Conservation (phyloP, 2,329 filamentous ascomycete genomes). For the Periglandula ipomoeae region DNA sequence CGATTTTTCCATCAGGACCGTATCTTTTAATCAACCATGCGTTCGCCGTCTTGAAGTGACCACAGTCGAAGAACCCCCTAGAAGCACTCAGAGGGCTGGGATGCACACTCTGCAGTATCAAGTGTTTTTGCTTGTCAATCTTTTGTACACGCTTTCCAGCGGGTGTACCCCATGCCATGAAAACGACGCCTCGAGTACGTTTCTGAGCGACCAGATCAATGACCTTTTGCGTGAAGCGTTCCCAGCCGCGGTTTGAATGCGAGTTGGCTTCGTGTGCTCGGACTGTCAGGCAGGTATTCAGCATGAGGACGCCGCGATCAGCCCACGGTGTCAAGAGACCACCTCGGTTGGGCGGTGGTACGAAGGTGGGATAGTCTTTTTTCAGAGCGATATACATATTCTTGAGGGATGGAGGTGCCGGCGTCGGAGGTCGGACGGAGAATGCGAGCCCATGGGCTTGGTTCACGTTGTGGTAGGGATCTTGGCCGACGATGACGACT, state of each 20-base stretch:
- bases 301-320: conserved; percentile 79
- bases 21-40: conserved; percentile 76
- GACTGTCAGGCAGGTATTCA: conserved; percentile 94
- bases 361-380: conserved; percentile 79
- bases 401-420: conserved; percentile 77
- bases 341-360: conserved; percentile 62
- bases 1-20: conserved; percentile 69
- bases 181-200: conserved; percentile 75
- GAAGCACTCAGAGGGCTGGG: conserved; percentile 85
- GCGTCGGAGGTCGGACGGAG: conserved; percentile 82
- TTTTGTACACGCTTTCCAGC: conserved; percentile 71
- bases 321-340: conserved; percentile 91
- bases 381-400: conserved; percentile 90
- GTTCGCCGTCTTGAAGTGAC: conserved; percentile 74
- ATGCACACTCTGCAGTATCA: conserved; percentile 80
- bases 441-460: conserved; percentile 96
- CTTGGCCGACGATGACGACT: conserved; percentile 88
- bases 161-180: conserved; percentile 85
- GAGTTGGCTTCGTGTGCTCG: conserved; percentile 80
- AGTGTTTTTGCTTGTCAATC: conserved; percentile 64
- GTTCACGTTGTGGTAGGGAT: conserved; percentile 92
- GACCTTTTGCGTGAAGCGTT: conserved; percentile 81
- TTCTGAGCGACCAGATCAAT: conserved; percentile 79
- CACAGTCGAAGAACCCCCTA: conserved; percentile 74
- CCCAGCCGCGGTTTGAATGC: conserved; percentile 84